Evolutionary conservation across 1,284 basidiomycete genomes (phyloP).

Genomic region (Sporisorium iseilematis-ciliati): DNA sequence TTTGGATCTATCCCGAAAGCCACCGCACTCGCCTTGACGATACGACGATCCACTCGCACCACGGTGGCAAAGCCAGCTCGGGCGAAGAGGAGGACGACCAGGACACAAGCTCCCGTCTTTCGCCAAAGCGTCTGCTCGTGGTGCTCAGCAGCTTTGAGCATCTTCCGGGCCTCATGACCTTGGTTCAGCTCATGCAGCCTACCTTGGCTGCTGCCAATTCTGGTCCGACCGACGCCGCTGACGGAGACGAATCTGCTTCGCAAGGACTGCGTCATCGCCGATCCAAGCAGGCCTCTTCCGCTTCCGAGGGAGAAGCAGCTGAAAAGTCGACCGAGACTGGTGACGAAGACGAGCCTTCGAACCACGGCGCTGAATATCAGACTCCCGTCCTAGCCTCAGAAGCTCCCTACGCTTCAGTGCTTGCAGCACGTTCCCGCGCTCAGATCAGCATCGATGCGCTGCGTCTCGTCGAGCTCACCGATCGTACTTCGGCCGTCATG

Average conservation of each 20-base stretch:
- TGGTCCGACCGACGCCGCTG: background rate
- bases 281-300: slow-evolving; percentile 22
- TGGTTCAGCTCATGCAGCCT: slow-evolving; percentile 73
- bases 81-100: slow-evolving; percentile 41
- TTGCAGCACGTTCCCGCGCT: slow-evolving; percentile 29
- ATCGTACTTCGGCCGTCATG: slow-evolving; percentile 86
- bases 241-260: slow-evolving; percentile 1
- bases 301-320: slow-evolving; percentile 25
- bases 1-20: slow-evolving; percentile 78
- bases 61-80: slow-evolving; percentile 21
- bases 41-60: slow-evolving; percentile 33
- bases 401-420: slow-evolving; percentile 33
- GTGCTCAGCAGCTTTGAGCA: slow-evolving; percentile 93
- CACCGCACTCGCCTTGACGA: slow-evolving; percentile 47
- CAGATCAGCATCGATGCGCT: slow-evolving; percentile 59
- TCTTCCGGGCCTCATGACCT: slow-evolving; percentile 75
- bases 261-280: slow-evolving; percentile 33
- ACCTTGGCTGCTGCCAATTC: slow-evolving; percentile 42
- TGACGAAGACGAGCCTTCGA: slow-evolving; percentile 33
- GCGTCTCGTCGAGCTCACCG: slow-evolving; percentile 77
- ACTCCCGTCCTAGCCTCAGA: slow-evolving; percentile 47
- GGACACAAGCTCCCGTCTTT: slow-evolving; percentile 27
- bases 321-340: slow-evolving; percentile 29
- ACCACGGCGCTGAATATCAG: slow-evolving; percentile 37
- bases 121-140: slow-evolving; percentile 76